Conservation (phyloP, 129 eudicot genomes). For the Calendula officinalis region DNA sequence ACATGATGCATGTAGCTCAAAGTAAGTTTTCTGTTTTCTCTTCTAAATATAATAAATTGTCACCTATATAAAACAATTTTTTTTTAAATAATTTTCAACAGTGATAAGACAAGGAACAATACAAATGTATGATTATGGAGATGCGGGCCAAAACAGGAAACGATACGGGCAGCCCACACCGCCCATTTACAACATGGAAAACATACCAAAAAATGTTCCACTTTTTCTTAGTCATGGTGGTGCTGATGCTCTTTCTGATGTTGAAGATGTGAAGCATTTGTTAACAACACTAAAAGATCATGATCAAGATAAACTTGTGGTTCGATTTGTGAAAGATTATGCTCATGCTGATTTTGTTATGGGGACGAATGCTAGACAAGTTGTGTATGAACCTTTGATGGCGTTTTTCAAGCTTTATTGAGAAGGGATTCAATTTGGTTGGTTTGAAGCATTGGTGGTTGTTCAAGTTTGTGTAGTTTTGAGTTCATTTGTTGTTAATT, state of each 20-base stretch:
- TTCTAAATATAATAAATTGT: neutral
- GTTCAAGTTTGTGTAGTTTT: neutral
- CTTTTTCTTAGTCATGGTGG: conserved; percentile 71
- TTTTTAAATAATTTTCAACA: conserved; percentile 22
- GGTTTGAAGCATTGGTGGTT: conserved; percentile 1
- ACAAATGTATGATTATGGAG: conserved; percentile 54
- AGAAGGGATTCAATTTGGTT: neutral
- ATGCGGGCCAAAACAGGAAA: conserved; percentile 40
- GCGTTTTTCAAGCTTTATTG: conserved; percentile 39
- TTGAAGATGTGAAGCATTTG: conserved; percentile 48
- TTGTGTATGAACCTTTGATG: conserved; percentile 60
- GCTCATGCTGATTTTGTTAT: conserved; percentile 64
- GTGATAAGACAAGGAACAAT: conserved; percentile 69
- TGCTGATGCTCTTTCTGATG: conserved; percentile 56
- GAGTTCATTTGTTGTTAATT: conserved; percentile 5
- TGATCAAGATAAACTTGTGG: conserved; percentile 43
- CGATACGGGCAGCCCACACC: conserved; percentile 65
- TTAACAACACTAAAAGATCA: conserved; percentile 42
- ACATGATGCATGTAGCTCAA: conserved; percentile 77
- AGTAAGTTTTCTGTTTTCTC: conserved; percentile 45
- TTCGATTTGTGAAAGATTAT: conserved; percentile 33
- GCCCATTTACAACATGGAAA: conserved; percentile 55
- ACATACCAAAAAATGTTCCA: conserved; percentile 58
- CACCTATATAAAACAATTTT: neutral
- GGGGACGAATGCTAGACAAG: conserved; percentile 55